Conservation (phyloP, 2,329 filamentous ascomycete species). For the Pseudocercospora crystallina region DNA sequence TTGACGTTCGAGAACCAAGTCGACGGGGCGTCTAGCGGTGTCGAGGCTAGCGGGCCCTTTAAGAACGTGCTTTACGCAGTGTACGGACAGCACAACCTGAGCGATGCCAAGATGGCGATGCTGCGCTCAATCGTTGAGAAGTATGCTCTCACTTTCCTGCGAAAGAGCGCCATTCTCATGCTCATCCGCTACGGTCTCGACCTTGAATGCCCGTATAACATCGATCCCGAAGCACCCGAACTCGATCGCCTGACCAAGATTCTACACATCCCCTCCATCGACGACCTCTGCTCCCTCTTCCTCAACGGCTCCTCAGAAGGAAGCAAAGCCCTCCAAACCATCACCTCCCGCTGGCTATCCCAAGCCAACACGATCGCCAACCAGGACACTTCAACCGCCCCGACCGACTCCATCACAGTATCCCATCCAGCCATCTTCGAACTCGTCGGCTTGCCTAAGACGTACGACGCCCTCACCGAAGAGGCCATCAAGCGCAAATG, state of each 20-base stretch:
- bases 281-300: conserved; percentile 70
- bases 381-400: conserved; percentile 5
- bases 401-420: conserved; percentile 50
- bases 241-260: conserved; percentile 76
- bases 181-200: conserved; percentile 87
- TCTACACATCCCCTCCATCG: conserved; percentile 73
- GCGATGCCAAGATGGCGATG: conserved; percentile 26
- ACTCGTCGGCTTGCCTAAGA: conserved; percentile 84
- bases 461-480: conserved; percentile 89
- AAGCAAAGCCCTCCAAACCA: conserved; percentile 46
- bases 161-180: conserved; percentile 79
- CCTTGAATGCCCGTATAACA: conserved; percentile 63
- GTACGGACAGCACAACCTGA: background rate
- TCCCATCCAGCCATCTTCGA: conserved; percentile 93
- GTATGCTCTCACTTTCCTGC: conserved; percentile 86
- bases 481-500: conserved; percentile 82
- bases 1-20: too few species aligned
- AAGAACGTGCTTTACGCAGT: background rate
- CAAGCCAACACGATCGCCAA: conserved; percentile 45
- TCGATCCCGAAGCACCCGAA: conserved; percentile 51
- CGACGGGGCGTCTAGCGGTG: too few species aligned
- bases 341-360: conserved; percentile 71
- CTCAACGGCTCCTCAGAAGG: conserved; percentile 40
- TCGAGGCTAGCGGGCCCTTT: too few species aligned
- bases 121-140: conserved; percentile 58